Evolutionary conservation across 2,329 filamentous ascomycete species (phyloP).

Genomic region (Penicillium sp.): DNA sequence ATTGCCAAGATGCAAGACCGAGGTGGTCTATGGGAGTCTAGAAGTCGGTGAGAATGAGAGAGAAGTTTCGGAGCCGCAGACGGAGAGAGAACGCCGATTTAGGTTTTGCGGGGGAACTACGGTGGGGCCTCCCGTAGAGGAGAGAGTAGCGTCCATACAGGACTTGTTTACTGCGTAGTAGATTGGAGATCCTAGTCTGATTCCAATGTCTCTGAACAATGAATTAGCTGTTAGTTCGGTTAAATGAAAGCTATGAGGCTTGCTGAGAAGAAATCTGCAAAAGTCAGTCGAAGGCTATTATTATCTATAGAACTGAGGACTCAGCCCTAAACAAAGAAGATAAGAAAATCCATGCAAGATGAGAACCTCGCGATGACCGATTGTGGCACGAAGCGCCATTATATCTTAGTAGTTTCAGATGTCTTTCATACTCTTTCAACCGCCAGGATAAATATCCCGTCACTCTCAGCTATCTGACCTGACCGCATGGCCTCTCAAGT

Average conservation of each 20-base stretch:
- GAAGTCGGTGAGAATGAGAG: neutral
- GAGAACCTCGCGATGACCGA: neutral
- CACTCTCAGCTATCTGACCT: neutral
- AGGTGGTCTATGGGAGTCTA: neutral
- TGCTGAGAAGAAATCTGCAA: neutral
- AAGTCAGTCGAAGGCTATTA: neutral
- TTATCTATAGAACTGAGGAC: no score
- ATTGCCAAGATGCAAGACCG: neutral
- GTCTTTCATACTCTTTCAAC: neutral
- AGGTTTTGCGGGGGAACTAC: slow-evolving; percentile 14
- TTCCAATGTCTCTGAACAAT: no score
- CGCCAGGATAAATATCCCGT: neutral
- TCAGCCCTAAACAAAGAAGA: neutral
- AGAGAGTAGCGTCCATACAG: neutral
- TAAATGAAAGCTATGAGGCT: no score
- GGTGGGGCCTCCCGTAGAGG: neutral
- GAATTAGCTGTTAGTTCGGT: no score
- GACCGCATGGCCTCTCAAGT: neutral
- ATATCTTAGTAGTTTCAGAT: neutral
- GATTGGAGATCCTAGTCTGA: neutral
- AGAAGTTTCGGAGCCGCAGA: neutral
- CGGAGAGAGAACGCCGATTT: slow-evolving; percentile 5
- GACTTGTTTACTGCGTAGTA: no score
- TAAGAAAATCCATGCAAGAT: neutral
- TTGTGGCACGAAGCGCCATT: no score